Evolutionary conservation across 106 monocot species (phyloP).

Genomic region (Gastrodia elata): DNA sequence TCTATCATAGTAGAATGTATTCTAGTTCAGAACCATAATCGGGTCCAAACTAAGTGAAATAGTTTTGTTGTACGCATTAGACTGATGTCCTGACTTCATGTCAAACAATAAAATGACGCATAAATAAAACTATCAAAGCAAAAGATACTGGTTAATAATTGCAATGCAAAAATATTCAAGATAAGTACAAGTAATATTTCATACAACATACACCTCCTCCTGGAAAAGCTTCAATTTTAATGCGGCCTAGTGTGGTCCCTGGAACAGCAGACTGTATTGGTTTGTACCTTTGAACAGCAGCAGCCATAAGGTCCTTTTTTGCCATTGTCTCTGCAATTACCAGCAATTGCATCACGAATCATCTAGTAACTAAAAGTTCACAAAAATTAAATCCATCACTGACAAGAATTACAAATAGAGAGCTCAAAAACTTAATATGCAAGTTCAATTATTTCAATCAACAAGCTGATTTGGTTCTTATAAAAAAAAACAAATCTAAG

Average conservation of each 20-base stretch:
- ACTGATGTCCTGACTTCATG: not conserved
- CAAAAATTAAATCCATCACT: not conserved
- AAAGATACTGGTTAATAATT: not conserved
- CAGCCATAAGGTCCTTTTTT: conserved; percentile 82
- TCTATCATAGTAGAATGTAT: not conserved
- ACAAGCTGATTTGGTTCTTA: no score
- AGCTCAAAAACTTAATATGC: not conserved
- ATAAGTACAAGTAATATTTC: not conserved
- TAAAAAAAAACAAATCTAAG: no score
- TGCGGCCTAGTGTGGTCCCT: conserved; percentile 95
- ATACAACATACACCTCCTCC: conserved; percentile 59
- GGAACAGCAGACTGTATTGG: conserved; percentile 98
- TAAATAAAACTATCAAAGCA: not conserved
- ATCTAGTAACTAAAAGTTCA: not conserved
- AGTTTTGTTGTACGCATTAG: not conserved
- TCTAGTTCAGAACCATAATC: not conserved
- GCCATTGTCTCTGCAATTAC: conserved; percentile 66
- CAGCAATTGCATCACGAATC: not conserved
- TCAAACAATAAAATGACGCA: not conserved
- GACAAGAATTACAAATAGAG: not conserved
- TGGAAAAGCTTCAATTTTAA: conserved; percentile 90
- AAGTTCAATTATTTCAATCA: not conserved
- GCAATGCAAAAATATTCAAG: not conserved
- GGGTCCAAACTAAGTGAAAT: not conserved
- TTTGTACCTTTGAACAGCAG: conserved; percentile 91